phyloP scores from a whole-genome alignment of 371 early-diverging fungal species.

The Chytridiales sp. region DNA sequence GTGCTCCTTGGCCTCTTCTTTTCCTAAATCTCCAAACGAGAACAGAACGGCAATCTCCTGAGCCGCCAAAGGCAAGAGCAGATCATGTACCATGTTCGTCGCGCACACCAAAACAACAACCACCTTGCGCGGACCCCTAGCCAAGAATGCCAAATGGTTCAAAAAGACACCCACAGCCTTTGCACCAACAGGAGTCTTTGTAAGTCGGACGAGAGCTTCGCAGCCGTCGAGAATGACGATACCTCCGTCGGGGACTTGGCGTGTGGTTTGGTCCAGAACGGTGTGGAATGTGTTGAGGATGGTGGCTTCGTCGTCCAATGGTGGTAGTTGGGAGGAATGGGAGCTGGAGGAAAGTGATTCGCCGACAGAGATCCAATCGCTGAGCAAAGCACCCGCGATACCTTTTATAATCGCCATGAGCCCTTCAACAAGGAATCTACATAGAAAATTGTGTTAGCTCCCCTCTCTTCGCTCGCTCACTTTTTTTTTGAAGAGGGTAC shows the following conservation, averaged over 20 bases:
- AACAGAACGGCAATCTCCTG: constrained; percentile 13
- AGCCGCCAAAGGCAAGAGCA: constrained; percentile 16
- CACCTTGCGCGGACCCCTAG: neutral
- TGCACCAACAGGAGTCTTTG: constrained; percentile 5
- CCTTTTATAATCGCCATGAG: constrained; percentile 10
- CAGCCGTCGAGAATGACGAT: constrained; percentile 15
- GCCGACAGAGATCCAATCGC: constrained; percentile 25
- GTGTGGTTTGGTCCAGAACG: constrained; percentile 14
- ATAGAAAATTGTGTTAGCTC: neutral
- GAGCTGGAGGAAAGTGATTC: neutral
- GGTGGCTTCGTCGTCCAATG: constrained; percentile 15
- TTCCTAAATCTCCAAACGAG: constrained; percentile 13
- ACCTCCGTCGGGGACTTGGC: constrained; percentile 6
- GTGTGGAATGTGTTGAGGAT: constrained; percentile 14
- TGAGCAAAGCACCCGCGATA: constrained; percentile 5
- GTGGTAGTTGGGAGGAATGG: constrained; percentile 6
- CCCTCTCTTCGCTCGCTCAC: neutral
- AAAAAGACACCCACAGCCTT: constrained; percentile 16
- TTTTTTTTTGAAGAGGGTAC: neutral
- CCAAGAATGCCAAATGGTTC: constrained; percentile 6
- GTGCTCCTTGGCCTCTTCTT: constrained; percentile 10
- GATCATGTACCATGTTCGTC: constrained; percentile 9
- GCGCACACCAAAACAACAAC: constrained; percentile 6
- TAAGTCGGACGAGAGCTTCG: constrained; percentile 5
- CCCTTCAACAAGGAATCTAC: neutral